Evolutionary conservation across 257 asterid species (phyloP).

Genomic region (Primulina eburnea): DNA sequence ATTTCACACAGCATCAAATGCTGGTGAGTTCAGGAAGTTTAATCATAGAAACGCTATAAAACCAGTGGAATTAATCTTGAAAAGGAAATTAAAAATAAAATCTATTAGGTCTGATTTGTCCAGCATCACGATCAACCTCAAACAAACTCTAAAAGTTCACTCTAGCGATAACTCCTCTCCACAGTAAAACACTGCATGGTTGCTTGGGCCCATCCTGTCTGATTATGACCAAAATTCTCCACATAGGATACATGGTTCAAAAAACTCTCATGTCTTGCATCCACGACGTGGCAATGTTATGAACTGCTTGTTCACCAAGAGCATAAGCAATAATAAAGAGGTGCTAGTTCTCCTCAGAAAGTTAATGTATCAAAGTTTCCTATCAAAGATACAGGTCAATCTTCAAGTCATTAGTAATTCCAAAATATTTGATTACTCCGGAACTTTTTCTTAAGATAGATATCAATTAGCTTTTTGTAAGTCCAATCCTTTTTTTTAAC

Average conservation of each 20-base stretch:
- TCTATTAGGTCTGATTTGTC: constrained; percentile 4
- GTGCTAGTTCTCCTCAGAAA: constrained; percentile 11
- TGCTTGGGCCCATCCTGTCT: background rate
- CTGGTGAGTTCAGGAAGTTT: background rate
- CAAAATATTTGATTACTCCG: constrained; percentile 79
- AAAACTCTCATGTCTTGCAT: background rate
- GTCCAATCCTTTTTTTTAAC: constrained; percentile 45
- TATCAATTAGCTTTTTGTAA: constrained; percentile 54
- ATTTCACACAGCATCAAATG: constrained; percentile 12
- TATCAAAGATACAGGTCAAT: background rate
- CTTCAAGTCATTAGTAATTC: constrained; percentile 58
- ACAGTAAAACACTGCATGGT: background rate
- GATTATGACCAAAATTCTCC: constrained; percentile 1
- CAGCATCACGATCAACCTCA: constrained; percentile 13
- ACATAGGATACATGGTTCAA: background rate
- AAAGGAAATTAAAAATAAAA: constrained; percentile 13
- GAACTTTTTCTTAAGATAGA: constrained; percentile 59
- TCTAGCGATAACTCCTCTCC: background rate
- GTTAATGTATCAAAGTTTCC: constrained; percentile 8
- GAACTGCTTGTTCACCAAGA: constrained; percentile 8
- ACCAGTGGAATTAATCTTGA: constrained; percentile 4
- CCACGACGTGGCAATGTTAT: background rate
- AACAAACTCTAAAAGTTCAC: constrained; percentile 4
- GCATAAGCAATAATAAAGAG: constrained; percentile 6
- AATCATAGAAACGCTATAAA: background rate